Percentiles rank a stretch among this genome's conserved stretches.
Conservation (phyloP, 106 monocot species). For the Allium fistulosum region DNA sequence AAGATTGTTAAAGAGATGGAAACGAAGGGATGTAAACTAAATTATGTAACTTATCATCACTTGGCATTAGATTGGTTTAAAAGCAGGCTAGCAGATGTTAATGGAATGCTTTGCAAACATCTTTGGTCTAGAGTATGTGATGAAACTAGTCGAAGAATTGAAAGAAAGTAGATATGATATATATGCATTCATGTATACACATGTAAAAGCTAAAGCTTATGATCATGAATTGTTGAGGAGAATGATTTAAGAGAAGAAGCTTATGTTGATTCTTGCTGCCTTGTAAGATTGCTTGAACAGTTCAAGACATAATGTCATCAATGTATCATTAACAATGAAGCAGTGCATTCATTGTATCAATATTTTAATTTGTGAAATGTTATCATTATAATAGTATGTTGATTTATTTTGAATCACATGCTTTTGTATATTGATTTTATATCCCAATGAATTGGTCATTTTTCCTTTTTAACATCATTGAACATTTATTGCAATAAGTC, state of each 20-base stretch:
- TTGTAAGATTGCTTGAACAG: slow-evolving; percentile 61
- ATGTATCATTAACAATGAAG: neutral
- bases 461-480: no score
- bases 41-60: slow-evolving; percentile 93
- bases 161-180: slow-evolving; percentile 70
- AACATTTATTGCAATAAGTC: no score
- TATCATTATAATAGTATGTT: no score
- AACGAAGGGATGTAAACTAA: slow-evolving; percentile 58
- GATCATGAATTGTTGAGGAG: slow-evolving; percentile 57
- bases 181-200: slow-evolving; percentile 60
- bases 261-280: slow-evolving; percentile 88
- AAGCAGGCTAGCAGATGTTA: slow-evolving; percentile 44
- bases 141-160: slow-evolving; percentile 52
- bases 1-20: slow-evolving; percentile 66
- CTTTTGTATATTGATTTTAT: no score
- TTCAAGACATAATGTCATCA: slow-evolving; percentile 22
- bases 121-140: slow-evolving; percentile 57
- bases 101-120: slow-evolving; percentile 53
- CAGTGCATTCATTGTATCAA: no score
- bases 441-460: no score
- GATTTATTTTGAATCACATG: no score
- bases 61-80: slow-evolving; percentile 78
- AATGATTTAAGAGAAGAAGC: slow-evolving; percentile 79
- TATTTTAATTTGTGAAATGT: no score
- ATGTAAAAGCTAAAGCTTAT: slow-evolving; percentile 76